Conservation (phyloP, 108 stramenopile genomes). For the Chaetoceros muelleri region DNA sequence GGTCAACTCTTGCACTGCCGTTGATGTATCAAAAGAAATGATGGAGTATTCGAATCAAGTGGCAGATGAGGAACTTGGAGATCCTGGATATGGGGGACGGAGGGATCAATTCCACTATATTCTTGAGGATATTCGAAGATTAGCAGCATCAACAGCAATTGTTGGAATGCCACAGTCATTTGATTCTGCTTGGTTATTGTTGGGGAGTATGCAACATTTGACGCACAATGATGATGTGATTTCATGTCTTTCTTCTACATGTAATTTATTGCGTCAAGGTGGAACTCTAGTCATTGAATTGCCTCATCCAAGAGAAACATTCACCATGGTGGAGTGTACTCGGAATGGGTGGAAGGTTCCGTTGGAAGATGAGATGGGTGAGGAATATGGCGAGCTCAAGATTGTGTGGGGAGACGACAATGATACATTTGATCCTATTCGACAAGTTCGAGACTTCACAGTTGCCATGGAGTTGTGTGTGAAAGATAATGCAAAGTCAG, state of each 20-base stretch:
- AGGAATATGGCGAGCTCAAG: slow-evolving; percentile 55
- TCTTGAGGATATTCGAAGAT: slow-evolving; percentile 55
- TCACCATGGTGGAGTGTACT: slow-evolving; percentile 70
- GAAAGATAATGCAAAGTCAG: slow-evolving; percentile 19
- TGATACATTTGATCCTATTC: slow-evolving; percentile 71
- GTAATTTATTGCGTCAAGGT: slow-evolving; percentile 21
- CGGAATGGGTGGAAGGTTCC: slow-evolving; percentile 70
- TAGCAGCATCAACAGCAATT: slow-evolving; percentile 1
- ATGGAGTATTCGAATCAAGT: slow-evolving; percentile 42
- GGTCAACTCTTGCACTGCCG: slow-evolving; percentile 25
- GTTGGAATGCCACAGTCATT: slow-evolving; percentile 7
- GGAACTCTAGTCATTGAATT: slow-evolving; percentile 66
- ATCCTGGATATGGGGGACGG: slow-evolving; percentile 16
- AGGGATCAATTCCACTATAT: slow-evolving; percentile 37
- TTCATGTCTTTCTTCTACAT: slow-evolving; percentile 37
- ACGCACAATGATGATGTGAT: slow-evolving; percentile 66
- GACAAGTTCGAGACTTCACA: slow-evolving; percentile 63
- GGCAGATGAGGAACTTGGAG: slow-evolving; percentile 35
- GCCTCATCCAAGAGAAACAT: slow-evolving; percentile 77
- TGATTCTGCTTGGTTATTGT: slow-evolving; percentile 69
- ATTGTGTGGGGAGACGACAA: slow-evolving; percentile 79
- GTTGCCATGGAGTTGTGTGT: slow-evolving; percentile 50
- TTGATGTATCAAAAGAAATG: slow-evolving; percentile 66
- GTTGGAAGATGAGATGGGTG: slow-evolving; percentile 41
- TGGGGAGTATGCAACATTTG: slow-evolving; percentile 71